Percentiles rank a stretch among this genome's conserved stretches.
These are phyloP conservation scores for Podila horticola DNA, from an alignment of 192 early-diverging fungal genomes.

Conservation along the genomic window DNA sequence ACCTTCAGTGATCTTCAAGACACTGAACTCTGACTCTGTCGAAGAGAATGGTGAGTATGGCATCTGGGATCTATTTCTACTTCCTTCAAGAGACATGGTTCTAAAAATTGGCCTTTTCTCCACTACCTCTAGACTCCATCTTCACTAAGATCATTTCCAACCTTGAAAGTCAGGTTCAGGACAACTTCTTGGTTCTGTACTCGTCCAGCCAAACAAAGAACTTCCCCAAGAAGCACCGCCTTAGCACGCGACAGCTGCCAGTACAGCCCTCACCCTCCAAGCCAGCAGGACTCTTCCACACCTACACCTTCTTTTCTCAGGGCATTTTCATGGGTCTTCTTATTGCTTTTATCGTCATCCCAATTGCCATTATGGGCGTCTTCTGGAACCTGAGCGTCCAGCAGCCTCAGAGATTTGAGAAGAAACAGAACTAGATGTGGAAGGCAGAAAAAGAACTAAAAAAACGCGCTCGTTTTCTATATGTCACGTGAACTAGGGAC, in stretches of 20 bases:
- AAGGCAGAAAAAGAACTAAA: background rate
- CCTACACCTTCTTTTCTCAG: conserved; percentile 49
- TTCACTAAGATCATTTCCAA: conserved; percentile 16
- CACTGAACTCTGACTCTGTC: conserved; percentile 14
- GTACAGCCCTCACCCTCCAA: conserved; percentile 28
- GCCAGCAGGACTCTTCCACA: conserved; percentile 36
- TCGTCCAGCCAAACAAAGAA: conserved; percentile 49
- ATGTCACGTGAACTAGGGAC: no score
- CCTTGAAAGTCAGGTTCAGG: conserved; percentile 4
- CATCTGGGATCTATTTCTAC: no score
- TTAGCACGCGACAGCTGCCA: conserved; percentile 31
- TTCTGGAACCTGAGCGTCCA: conserved; percentile 50
- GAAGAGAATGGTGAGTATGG: conserved; percentile 20
- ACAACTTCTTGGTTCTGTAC: conserved; percentile 38
- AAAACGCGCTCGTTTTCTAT: background rate
- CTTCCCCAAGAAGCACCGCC: conserved; percentile 19
- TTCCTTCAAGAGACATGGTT: no score
- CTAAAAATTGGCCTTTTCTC: no score
- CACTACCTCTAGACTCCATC: conserved; percentile 4
- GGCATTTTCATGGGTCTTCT: conserved; percentile 47
- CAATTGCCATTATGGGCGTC: conserved; percentile 35
- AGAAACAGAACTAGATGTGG: conserved; percentile 34
- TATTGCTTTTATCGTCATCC: conserved; percentile 29
- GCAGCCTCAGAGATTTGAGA: conserved; percentile 48
- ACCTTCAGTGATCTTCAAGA: conserved; percentile 42